These are phyloP conservation scores for Fusarium graminum DNA, from an alignment of 2,329 filamentous ascomycete genomes.

Conservation along the genomic window DNA sequence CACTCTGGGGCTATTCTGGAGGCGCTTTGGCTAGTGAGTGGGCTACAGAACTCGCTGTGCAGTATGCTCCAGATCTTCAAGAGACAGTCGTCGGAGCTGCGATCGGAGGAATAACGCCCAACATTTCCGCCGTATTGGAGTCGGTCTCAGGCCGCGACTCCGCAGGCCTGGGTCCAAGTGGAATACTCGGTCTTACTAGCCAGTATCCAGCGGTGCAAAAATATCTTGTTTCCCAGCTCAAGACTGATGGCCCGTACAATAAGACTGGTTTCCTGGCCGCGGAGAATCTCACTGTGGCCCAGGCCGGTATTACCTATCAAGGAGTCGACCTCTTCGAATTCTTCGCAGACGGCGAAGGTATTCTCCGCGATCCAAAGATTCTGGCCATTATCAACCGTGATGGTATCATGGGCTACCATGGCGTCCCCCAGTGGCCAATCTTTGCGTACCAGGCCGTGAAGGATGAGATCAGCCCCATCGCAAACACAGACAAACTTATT, in stretches of 20 bases:
- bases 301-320: conserved; percentile 28
- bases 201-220: conserved; percentile 41
- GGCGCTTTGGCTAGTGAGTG: conserved; percentile 65
- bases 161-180: conserved; percentile 40
- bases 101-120: conserved; percentile 62
- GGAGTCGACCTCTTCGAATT: conserved; percentile 36
- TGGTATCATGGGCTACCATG: conserved; percentile 47
- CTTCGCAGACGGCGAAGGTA: conserved; percentile 19
- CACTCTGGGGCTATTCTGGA: conserved; percentile 69
- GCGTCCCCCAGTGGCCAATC: conserved; percentile 42
- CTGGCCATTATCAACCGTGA: conserved; percentile 30
- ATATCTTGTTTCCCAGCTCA: conserved; percentile 39
- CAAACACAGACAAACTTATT: conserved; percentile 37
- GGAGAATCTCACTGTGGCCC: conserved; percentile 2
- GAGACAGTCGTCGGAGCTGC: conserved; percentile 60
- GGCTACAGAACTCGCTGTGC: conserved; percentile 64
- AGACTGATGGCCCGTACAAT: conserved; percentile 33
- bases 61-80: conserved; percentile 65
- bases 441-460: conserved; percentile 43
- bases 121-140: conserved; percentile 55
- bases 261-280: conserved; percentile 44
- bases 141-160: conserved; percentile 49
- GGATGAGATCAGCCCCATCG: conserved; percentile 40
- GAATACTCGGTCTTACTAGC: conserved; percentile 41
- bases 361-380: conserved; percentile 28